Evolutionary conservation across 306 rosid genomes (phyloP).

Genomic region (Alnus glutinosa): DNA sequence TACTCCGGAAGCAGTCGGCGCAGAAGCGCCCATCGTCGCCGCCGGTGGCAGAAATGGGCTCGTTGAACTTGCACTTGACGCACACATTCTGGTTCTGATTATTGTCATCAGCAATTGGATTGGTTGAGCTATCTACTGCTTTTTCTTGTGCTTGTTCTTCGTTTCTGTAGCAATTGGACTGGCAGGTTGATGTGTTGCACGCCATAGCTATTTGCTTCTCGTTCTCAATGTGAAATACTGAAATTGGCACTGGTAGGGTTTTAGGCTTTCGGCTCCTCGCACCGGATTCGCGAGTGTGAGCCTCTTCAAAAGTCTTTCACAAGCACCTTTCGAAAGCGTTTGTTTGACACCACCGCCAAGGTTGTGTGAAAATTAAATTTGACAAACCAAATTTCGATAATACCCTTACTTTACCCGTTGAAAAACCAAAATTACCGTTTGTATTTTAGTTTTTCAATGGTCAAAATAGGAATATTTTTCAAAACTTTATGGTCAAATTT

Average conservation of each 20-base stretch:
- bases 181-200: slow-evolving; percentile 68
- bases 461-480: too few relatives aligned
- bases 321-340: too few relatives aligned
- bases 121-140: slow-evolving; percentile 10
- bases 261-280: neutral
- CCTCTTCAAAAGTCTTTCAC: too few relatives aligned
- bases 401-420: too few relatives aligned
- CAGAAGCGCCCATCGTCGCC: slow-evolving; percentile 71
- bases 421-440: too few relatives aligned
- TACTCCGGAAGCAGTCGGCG: slow-evolving; percentile 68
- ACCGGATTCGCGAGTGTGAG: neutral
- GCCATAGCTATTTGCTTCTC: slow-evolving; percentile 48
- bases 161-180: slow-evolving; percentile 67
- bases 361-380: too few relatives aligned
- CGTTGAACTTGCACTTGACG: slow-evolving; percentile 72
- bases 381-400: too few relatives aligned
- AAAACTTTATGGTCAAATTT: too few relatives aligned
- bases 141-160: slow-evolving; percentile 34
- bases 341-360: too few relatives aligned
- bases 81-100: slow-evolving; percentile 39
- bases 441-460: too few relatives aligned
- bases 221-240: neutral
- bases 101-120: slow-evolving; percentile 21
- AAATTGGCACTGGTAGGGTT: slow-evolving; percentile 25
- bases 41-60: slow-evolving; percentile 55